Evolutionary conservation across 495 filamentous ascomycete genomes (phyloP).

Genomic region (Pyronema domesticum): DNA sequence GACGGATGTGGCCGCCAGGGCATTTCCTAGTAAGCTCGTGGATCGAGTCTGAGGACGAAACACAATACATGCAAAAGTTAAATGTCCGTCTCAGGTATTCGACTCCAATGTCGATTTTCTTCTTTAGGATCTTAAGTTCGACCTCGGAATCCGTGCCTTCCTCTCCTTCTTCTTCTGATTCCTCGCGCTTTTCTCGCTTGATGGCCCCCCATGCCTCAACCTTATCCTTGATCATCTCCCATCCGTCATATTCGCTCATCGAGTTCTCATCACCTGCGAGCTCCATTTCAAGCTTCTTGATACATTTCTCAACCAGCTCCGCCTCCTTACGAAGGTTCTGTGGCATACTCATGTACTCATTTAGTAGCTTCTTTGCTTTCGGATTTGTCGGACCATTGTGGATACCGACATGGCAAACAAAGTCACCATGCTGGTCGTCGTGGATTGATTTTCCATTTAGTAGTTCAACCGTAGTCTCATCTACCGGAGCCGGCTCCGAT

Average conservation of each 20-base stretch:
- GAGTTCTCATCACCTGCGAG: constrained; percentile 36
- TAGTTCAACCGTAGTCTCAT: constrained; percentile 72
- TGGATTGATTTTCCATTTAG: constrained; percentile 94
- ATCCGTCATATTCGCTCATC: constrained; percentile 22
- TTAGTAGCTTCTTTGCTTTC: constrained; percentile 71
- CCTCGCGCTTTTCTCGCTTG: constrained; percentile 51
- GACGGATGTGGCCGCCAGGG: constrained; percentile 84
- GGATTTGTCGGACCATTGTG: constrained; percentile 73
- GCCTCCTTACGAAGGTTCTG: constrained; percentile 24
- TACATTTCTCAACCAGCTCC: constrained; percentile 25
- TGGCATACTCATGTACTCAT: constrained; percentile 25
- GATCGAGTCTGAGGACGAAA: constrained; percentile 92
- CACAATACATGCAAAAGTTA: constrained; percentile 99
- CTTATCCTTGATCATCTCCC: constrained; percentile 51
- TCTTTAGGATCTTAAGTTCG: constrained; percentile 61
- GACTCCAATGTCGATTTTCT: constrained; percentile 85
- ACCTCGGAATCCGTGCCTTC: constrained; percentile 60
- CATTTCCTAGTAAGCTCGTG: constrained; percentile 93
- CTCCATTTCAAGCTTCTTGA: constrained; percentile 62
- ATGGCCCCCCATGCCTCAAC: constrained; percentile 50
- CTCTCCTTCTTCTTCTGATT: constrained; percentile 38
- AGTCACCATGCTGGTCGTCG: constrained; percentile 80
- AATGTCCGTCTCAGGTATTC: constrained; percentile 92
- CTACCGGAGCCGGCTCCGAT: constrained; percentile 39
- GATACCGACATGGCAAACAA: constrained; percentile 90